Conservation (phyloP, 768 basidiomycete genomes). For the Coprinellus micaceus region DNA sequence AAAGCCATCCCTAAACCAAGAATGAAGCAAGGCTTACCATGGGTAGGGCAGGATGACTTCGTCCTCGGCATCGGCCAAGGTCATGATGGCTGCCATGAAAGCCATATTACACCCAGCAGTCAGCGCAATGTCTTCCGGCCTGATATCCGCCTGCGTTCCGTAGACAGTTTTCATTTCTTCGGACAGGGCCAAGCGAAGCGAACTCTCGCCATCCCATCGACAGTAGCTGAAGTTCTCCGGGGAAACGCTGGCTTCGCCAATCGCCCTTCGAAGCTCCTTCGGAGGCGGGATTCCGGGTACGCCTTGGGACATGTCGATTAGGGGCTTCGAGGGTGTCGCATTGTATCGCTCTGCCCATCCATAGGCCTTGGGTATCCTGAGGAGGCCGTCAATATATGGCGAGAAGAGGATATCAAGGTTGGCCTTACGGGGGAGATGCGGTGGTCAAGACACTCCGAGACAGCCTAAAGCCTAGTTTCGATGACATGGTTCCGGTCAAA, state of each 20-base stretch:
- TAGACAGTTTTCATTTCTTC: constrained; percentile 63
- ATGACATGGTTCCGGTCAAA: constrained; percentile 8
- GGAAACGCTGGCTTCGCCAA: constrained; percentile 43
- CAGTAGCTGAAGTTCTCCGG: constrained; percentile 52
- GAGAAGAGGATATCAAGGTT: background rate
- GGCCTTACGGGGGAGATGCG: constrained; percentile 44
- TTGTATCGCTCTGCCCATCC: constrained; percentile 50
- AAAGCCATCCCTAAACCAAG: background rate
- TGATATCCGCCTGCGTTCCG: constrained; percentile 45
- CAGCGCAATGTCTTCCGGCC: constrained; percentile 55
- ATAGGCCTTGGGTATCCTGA: constrained; percentile 55
- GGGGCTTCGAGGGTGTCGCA: constrained; percentile 38
- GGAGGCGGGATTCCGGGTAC: constrained; percentile 68
- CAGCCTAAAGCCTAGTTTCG: constrained; percentile 30
- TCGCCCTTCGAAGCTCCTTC: constrained; percentile 41
- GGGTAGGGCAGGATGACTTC: constrained; percentile 72
- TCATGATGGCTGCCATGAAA: constrained; percentile 59
- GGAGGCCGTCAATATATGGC: background rate
- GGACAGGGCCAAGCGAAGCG: constrained; percentile 48
- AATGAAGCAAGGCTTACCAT: constrained; percentile 39
- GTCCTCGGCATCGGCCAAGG: constrained; percentile 63
- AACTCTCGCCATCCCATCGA: constrained; percentile 53
- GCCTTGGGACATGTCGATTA: constrained; percentile 75
- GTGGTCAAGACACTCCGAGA: constrained; percentile 41
- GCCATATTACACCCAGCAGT: constrained; percentile 75